A percentile compares a stretch with the other conserved stretches of the same genome.
Evolutionary conservation across 768 basidiomycete genomes (phyloP).

Genomic region (Amanita pallidorosea): DNA sequence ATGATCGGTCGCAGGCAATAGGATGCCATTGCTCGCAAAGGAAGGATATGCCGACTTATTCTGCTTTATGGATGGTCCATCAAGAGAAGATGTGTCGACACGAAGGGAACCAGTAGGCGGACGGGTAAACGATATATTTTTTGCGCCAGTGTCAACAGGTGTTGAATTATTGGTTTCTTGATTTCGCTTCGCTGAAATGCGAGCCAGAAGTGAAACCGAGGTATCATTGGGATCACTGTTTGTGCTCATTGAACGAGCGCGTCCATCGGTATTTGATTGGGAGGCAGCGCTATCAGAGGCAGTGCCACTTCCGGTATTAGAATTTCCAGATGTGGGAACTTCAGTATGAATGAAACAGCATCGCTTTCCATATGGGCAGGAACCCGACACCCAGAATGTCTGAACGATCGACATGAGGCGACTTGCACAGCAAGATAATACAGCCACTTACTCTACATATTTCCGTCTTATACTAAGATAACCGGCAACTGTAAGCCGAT

Average conservation of each 20-base stretch:
- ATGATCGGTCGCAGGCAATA: constrained; percentile 49
- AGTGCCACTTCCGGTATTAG: constrained; percentile 36
- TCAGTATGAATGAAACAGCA: constrained; percentile 94
- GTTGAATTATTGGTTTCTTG: constrained; percentile 40
- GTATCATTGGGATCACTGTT: constrained; percentile 76
- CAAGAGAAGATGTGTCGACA: constrained; percentile 63
- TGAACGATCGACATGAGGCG: constrained; percentile 16
- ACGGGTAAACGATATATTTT: constrained; percentile 41
- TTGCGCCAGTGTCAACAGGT: constrained; percentile 41
- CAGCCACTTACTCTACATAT: constrained; percentile 68
- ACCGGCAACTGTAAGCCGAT: constrained; percentile 10
- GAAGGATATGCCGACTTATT: constrained; percentile 83
- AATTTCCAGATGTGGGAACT: constrained; percentile 49
- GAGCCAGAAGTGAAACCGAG: constrained; percentile 62
- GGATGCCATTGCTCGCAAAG: constrained; percentile 48
- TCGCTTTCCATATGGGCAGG: constrained; percentile 85
- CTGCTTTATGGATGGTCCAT: constrained; percentile 49
- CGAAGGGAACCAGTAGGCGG: constrained; percentile 63
- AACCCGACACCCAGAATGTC: constrained; percentile 93
- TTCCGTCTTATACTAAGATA: constrained; percentile 77
- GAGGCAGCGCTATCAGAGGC: constrained; percentile 35
- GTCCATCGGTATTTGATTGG: constrained; percentile 43
- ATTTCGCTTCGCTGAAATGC: constrained; percentile 60
- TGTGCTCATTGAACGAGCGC: constrained; percentile 57
- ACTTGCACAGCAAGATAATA: constrained; percentile 4